Base-by-base conservation (phyloP, 495 filamentous ascomycete species). In the Neurospora africana region DNA sequence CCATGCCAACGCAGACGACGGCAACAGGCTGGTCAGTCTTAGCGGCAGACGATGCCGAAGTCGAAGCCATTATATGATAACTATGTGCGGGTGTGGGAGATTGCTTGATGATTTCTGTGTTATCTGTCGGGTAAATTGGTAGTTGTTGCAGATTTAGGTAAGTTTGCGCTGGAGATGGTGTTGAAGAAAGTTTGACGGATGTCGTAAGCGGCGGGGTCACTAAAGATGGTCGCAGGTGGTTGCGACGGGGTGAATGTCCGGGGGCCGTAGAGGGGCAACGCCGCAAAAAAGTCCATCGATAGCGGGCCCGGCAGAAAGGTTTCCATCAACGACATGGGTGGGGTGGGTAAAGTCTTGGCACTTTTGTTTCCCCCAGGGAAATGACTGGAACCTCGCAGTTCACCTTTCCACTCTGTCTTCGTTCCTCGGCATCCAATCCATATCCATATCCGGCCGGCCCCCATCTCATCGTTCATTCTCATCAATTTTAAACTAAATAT, bases 1-100 rank as follows among this genome's bases (percentile, higher is more conserved):
- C 95, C 95, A 99, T 98, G 85, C 95, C 95, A 15, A 99, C 89
- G 82, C 95, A 98, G 75, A 99, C 93, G 74, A 99, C 90, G 72
- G 92, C 91, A 44, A 85, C 82, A 27, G 86, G 86, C 73, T 77
- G 75, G 27, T 74, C 74, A 40, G 79, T 61, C 61, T 75, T 47
- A 47, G 67, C 67, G 30, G 73, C 38, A 15, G 69, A 65, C 27
- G 78, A 38, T 38, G 77, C 58, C 17, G 73, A 69, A 58, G 75
- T 71, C 19, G 76, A 76, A n/a, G 76, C 72, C 76, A 78, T 78
- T 69, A 67, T 74, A 8, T 19, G 40, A 5, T 2, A 71, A 68
- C 9, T 27, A 33, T 8, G 37, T 13, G 4, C n/a, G 37, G 11
- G 13, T 47, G 17, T 43, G 23, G n/a, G 10, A 53, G 17, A 69